Evolutionary conservation across 1,139 yeast species (phyloP), one percentile per base, ranked within the genome.

Genomic region (Nakaseomyces bracarensis): DNA sequence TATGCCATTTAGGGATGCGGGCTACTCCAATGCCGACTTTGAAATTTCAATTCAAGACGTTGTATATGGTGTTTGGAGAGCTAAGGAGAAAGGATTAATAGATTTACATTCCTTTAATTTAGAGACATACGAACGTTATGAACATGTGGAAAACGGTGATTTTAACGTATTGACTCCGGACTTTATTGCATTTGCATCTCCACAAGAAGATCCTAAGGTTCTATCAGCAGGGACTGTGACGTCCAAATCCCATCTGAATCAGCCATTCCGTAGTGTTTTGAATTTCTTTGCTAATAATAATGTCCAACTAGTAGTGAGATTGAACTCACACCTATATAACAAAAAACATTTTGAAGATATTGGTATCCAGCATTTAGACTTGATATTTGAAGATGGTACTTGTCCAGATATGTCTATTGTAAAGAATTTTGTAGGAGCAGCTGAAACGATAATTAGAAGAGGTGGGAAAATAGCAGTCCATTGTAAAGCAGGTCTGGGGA

Each of bases 341-440:
- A 79, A 82, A 43, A 68, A 68, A 30, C 95, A 89, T 59, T 91
- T 91, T 60, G 84, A 83, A 49, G 79, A 78, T 50, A 70, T 86
- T 45, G 89, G 84, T 7, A 85, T 91, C 51, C 81, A 83, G 55
- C 98, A 91, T 61, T 70, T 89, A 30, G 98, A 91, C 61, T 82
- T 91, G 84, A 84, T 91, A 37, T 91, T 91, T 62, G 98, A 91
- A 55, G 98, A 91, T 63, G 98, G 98, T 22, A 89, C 98, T 1
- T 91, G 97, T 59, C 98, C 98, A 10, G 84, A 95, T 10, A 72
- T 91, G 75, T 93, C 87, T 15, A 84, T 80, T 55, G 98, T 91
- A 9, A 85, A 84, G 52, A 82, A 84, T 54, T 91, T 91, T 58
- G 77, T 91, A 48, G 98, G 98, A 8, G 96, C 95, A 1, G 91